Evolutionary conservation across 192 early-diverging fungal genomes (phyloP).

Genomic region (Phycomyces nitens): DNA sequence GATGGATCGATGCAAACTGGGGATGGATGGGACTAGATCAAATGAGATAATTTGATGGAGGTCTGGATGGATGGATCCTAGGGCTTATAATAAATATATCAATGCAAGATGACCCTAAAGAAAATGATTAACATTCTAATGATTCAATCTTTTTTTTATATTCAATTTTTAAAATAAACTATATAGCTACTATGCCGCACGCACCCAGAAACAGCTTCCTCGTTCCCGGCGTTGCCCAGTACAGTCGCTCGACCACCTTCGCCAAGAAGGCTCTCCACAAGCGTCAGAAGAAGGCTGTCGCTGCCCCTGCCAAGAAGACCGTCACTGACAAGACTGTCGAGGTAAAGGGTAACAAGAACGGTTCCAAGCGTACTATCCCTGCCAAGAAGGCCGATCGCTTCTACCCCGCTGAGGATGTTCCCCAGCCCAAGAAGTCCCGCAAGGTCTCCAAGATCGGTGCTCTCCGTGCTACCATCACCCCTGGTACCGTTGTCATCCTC

Average conservation of each 20-base stretch:
- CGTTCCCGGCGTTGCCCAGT: conserved; percentile 81
- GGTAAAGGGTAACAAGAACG: conserved; percentile 84
- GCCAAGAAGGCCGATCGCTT: conserved; percentile 69
- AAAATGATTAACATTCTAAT: neutral
- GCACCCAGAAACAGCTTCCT: conserved; percentile 78
- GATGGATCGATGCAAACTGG: too few species aligned
- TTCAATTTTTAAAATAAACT: too few species aligned
- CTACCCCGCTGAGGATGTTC: conserved; percentile 84
- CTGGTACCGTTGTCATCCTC: conserved; percentile 97
- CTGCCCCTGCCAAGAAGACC: conserved; percentile 45
- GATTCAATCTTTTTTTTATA: neutral
- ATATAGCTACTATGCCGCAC: conserved; percentile 46
- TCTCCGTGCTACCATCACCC: conserved; percentile 91
- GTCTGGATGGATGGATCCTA: neutral
- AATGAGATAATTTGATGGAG: neutral
- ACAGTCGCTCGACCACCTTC: conserved; percentile 79
- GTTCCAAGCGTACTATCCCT: conserved; percentile 63
- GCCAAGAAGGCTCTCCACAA: conserved; percentile 90
- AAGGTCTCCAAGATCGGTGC: conserved; percentile 67
- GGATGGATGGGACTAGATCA: neutral
- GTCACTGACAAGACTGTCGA: conserved; percentile 63
- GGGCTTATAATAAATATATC: neutral
- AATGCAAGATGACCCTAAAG: neutral
- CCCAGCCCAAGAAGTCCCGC: conserved; percentile 73
- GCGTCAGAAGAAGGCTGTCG: conserved; percentile 66